phyloP scores from a whole-genome alignment of 108 stramenopile genomes.

The Nannochloropsis oceanica region DNA sequence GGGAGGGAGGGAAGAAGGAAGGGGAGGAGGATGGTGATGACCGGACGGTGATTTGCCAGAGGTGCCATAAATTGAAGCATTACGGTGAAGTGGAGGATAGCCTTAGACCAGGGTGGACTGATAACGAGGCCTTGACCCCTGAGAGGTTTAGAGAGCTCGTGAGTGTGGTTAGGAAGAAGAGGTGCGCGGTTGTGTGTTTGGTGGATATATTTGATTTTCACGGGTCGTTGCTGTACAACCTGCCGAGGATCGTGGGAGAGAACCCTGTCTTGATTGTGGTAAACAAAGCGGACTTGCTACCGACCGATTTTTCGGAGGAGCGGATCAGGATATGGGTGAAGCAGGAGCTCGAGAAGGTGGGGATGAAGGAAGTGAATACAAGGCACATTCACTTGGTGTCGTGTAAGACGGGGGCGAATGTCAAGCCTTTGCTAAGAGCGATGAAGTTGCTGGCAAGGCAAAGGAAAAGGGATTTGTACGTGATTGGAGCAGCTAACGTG shows the following conservation, averaged over 20 bases:
- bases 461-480: constrained; percentile 29
- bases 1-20: neutral
- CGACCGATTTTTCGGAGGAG: constrained; percentile 14
- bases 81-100: constrained; percentile 35
- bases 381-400: constrained; percentile 14
- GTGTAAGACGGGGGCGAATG: constrained; percentile 28
- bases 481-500: constrained; percentile 42
- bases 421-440: constrained; percentile 22
- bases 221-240: constrained; percentile 32
- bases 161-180: neutral
- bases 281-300: constrained; percentile 43
- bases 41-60: constrained; percentile 32
- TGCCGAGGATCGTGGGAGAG: constrained; percentile 24
- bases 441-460: constrained; percentile 2
- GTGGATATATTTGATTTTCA: constrained; percentile 43
- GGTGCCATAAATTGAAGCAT: constrained; percentile 36
- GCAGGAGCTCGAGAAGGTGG: constrained; percentile 21
- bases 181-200: constrained; percentile 31
- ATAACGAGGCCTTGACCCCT: constrained; percentile 19
- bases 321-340: constrained; percentile 31
- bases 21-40: constrained; percentile 13
- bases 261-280: constrained; percentile 34
- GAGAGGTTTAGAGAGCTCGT: constrained; percentile 21
- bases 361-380: constrained; percentile 6
- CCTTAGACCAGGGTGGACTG: constrained; percentile 29